Evolutionary conservation across 2,329 filamentous ascomycete species (phyloP), one percentile per base, ranked within the genome.

Genomic region (Nigrospora osmanthi): DNA sequence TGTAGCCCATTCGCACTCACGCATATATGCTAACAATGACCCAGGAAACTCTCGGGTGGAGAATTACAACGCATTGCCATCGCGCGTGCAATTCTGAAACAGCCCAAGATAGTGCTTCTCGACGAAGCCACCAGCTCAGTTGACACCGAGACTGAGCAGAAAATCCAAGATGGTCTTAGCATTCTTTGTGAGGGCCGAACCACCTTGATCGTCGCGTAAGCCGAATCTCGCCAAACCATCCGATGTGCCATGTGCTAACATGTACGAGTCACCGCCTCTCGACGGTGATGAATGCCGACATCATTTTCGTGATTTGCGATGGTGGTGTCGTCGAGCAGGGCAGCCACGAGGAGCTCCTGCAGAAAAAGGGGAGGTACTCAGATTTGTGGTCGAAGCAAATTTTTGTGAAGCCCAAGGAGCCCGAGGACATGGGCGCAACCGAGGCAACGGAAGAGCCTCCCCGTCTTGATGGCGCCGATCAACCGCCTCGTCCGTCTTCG

Each of bases 51-150:
- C 2, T 85, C 81, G 4, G 81, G 81, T 2, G 81, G 81, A 19
- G 81, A 85, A 57, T 63, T 83, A 6, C 81, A 85, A 54, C 75
- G 81, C 39, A 73, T 85, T 28, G 81, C 81, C 6, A 85, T 85
- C 57, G 81, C 81, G 9, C 78, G 86, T 23, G 84, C 86, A 1
- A 75, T 91, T 40, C 68, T 90, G 51, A 87, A 87, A 62, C 75
- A 78, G 47, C 85, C 87, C 0, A 81, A 87, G 45, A 81, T 90
- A 48, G 79, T 91, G 11, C 73, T 91, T 35, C 73, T 91, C 1
- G 87, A 91, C 52, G 87, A 90, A 61, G 40, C 87, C 1, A 89
- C 88, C 4, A 88, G 84, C 34, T 82, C 86, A 7, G 81, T 91
- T 47, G 81, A 88, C 49, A 83, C 82, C 0, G 78, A 82, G 32